A percentile compares a stretch with the other conserved stretches of the same genome.
phyloP scores from a whole-genome alignment of 164 flowering plant species.

The Aristolochia fimbriata region DNA sequence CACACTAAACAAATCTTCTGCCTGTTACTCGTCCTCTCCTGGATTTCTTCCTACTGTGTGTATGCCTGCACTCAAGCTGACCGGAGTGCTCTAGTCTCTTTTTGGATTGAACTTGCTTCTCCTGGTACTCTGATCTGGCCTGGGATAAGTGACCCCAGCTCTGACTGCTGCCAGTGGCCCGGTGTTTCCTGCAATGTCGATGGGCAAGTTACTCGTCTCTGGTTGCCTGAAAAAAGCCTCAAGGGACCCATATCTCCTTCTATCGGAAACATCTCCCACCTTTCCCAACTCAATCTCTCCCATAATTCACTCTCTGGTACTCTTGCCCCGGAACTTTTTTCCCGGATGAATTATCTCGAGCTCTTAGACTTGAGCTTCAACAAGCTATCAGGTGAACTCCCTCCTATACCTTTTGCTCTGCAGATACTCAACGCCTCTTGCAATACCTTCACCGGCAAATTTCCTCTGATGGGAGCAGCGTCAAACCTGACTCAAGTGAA shows the following conservation, averaged over 20 bases:
- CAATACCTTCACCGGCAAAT: constrained; percentile 44
- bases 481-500: constrained; percentile 40
- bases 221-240: constrained; percentile 35
- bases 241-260: constrained; percentile 43
- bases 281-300: constrained; percentile 62
- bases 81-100: not conserved
- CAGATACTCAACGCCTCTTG: constrained; percentile 46
- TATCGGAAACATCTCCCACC: constrained; percentile 36
- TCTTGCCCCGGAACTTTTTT: constrained; percentile 52
- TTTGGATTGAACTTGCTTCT: constrained; percentile 3
- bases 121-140: not conserved
- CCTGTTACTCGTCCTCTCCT: not conserved
- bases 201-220: constrained; percentile 39
- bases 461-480: constrained; percentile 25
- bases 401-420: constrained; percentile 32
- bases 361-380: constrained; percentile 73
- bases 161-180: constrained; percentile 70
- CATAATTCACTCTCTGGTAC: constrained; percentile 42
- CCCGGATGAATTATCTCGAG: constrained; percentile 43
- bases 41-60: not conserved
- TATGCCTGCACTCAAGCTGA: constrained; percentile 3
- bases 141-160: not conserved
- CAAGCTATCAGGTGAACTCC: constrained; percentile 35
- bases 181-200: constrained; percentile 46
- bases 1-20: not conserved